Evolutionary conservation across 2,329 filamentous ascomycete genomes (phyloP), one percentile per base, ranked within the genome.

Genomic region (Elsinoe necatrix): DNA sequence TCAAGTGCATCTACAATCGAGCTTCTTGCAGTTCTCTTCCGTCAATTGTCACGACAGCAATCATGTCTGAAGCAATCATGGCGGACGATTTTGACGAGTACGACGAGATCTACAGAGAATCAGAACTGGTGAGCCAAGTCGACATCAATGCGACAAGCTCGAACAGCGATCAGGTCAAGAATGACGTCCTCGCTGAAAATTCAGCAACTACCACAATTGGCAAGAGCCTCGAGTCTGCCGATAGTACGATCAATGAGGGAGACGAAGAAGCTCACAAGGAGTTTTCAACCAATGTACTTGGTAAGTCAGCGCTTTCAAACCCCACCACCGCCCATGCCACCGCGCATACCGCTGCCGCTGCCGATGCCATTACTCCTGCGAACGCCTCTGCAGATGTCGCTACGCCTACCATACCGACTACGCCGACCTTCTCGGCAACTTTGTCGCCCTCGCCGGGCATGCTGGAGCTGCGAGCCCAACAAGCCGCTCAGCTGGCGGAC

Each of bases 91-190:
- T 12, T 41, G 65, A 66, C 43, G 67, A 64, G 27, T 65, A 64
- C 63, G 64, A 67, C 55, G 67, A 69, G 54, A 61, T 69, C 43
- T 68, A 69, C 55, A 64, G 59, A 23, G 59, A 51, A 9, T 57
- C 57, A n/a, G 51, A 54, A 12, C 12, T 27, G 8, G 8, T 25
- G 31, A 11, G 45, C 18, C 39, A 57, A 31, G 9, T 34, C n/a
- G 27, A 48, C 16, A 35, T 25, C 16, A 55, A 57, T 29, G 56
- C 54, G 51, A 58, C 39, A 12, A 29, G 51, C 9, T 43, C 51
- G 25, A 25, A 41, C 18, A 31, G 14, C 14, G 31, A 43, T 14
- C 41, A 45, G 23, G 21, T 45, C 41, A 45, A 45, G 9, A 45
- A 25, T 45, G 41, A 45, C 21, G n/a, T 25, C 20, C 41, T 25